Percentiles rank a stretch among this genome's conserved stretches.
phyloP scores from a whole-genome alignment of 306 rosid genomes.

The Mimosa bimucronata region DNA sequence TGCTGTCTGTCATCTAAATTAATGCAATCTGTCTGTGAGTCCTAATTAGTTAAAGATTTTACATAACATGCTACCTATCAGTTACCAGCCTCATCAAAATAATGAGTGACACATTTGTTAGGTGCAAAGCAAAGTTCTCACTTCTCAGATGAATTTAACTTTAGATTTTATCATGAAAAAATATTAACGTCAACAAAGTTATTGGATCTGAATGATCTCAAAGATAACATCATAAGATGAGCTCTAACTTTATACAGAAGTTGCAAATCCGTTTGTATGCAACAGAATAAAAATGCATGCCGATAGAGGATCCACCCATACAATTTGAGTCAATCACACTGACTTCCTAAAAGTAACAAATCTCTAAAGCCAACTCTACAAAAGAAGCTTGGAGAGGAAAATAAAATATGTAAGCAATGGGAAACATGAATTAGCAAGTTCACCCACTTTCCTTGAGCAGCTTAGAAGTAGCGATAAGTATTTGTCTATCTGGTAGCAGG shows the following conservation, averaged over 20 bases:
- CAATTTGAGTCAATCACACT: constrained; percentile 47
- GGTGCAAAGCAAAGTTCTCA: not conserved
- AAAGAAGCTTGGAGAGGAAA: constrained; percentile 47
- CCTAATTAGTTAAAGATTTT: not conserved
- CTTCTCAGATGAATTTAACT: not conserved
- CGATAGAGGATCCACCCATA: constrained; percentile 40
- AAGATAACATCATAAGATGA: constrained; percentile 27
- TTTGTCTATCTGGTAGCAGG: constrained; percentile 38
- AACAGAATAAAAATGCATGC: constrained; percentile 40
- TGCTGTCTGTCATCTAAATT: not conserved
- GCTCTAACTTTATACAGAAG: constrained; percentile 42
- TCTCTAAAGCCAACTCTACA: constrained; percentile 70
- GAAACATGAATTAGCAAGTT: constrained; percentile 73
- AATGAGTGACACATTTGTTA: not conserved
- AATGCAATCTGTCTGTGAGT: not conserved
- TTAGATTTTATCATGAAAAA: not conserved
- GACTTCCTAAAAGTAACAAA: constrained; percentile 56
- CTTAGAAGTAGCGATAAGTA: constrained; percentile 40
- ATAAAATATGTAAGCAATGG: constrained; percentile 51
- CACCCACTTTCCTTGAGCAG: constrained; percentile 47
- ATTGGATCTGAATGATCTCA: not conserved
- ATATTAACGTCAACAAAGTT: constrained; percentile 14
- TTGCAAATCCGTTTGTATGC: constrained; percentile 44
- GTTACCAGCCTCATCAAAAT: not conserved
- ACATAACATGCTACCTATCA: not conserved